phyloP scores from a whole-genome alignment of 345 rosid species.

The Erucastrum elatum region DNA sequence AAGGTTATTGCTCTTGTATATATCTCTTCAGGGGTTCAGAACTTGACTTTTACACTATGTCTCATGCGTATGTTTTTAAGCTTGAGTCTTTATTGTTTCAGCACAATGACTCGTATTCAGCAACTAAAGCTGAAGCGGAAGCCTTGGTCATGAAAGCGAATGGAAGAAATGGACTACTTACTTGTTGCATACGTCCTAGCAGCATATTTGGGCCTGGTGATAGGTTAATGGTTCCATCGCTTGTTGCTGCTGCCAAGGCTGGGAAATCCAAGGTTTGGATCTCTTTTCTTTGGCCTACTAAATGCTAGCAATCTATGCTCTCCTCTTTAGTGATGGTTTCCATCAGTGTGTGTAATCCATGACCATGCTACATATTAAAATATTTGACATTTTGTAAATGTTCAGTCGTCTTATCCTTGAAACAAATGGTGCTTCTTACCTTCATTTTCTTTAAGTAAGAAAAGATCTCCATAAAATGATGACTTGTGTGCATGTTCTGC shows the following conservation, averaged over 20 bases:
- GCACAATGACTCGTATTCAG: conserved; percentile 88
- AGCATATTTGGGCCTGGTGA: conserved; percentile 96
- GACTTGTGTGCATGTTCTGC: neutral
- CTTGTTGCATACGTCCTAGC: conserved; percentile 94
- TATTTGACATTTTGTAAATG: neutral
- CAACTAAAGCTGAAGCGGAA: conserved; percentile 92
- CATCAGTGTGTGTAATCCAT: neutral
- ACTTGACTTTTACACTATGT: neutral
- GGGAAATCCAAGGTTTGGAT: conserved; percentile 81
- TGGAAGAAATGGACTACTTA: conserved; percentile 71
- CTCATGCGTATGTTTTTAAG: neutral
- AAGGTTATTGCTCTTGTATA: conserved; percentile 45
- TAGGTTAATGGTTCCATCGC: conserved; percentile 76
- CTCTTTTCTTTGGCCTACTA: neutral
- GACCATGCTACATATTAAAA: neutral
- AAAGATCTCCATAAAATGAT: too few relatives aligned
- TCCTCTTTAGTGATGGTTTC: neutral
- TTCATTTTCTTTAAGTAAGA: too few relatives aligned
- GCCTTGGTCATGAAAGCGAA: conserved; percentile 66
- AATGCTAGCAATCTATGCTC: neutral
- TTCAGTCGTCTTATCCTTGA: too few relatives aligned
- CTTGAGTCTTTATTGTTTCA: conserved; percentile 35
- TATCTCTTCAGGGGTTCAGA: neutral
- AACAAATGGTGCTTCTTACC: too few relatives aligned
- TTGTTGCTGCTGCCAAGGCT: conserved; percentile 78